Base-by-base conservation (phyloP, 2,329 filamentous ascomycete genomes). In the Fusarium zealandicum region DNA sequence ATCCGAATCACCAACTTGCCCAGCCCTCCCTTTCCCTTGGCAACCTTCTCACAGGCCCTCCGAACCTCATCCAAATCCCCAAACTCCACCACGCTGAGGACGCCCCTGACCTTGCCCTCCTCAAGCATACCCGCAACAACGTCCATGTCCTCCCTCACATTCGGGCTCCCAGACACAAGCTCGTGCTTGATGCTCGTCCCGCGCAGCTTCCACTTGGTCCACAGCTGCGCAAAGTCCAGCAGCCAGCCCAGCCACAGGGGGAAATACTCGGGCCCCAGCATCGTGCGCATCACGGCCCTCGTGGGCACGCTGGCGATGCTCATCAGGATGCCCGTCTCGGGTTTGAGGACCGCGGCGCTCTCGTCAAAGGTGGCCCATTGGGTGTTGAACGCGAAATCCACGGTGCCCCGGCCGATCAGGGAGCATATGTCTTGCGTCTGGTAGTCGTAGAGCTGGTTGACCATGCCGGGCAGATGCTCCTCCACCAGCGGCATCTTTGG, bases 391-490 rank as follows among this genome's bases (percentile, higher is more conserved):
- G 80, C 73, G 46, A 83, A 75, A 59, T 84, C 82, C 3, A 83
- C 75, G 14, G 70, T 77, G 18, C 75, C 76, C 3, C 62, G 64
- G 3, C 74, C 70, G 2, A 82, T 73, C 13, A 50, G 67, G 6
- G 72, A 54, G 27, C 67, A 60, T 3, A 81, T 66, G 5, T 76
- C 69, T 27, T 73, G 64, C 36, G 69, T 76, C 48, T 72, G 76
- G 67, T 85, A 85, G 63, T 84, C 81, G 53, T 83, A 70, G 20
- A 83, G 66, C 56, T 80, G 72, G 65, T 82, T 80, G 2, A 82
- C 76, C 6, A 79, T 69, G 0, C 76, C 78, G 0, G 76, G 73
- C 0, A 80, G 66, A 28, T 71, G 60, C 50, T 75, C 59, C 35
- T 76, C 73, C 0, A 82, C 77, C 17, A 78, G 70, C 1, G 69